Percentiles rank a stretch among this genome's conserved stretches.
These are phyloP conservation scores for Diplodia corticola DNA, from an alignment of 2,329 filamentous ascomycete genomes.

Conservation along the genomic window DNA sequence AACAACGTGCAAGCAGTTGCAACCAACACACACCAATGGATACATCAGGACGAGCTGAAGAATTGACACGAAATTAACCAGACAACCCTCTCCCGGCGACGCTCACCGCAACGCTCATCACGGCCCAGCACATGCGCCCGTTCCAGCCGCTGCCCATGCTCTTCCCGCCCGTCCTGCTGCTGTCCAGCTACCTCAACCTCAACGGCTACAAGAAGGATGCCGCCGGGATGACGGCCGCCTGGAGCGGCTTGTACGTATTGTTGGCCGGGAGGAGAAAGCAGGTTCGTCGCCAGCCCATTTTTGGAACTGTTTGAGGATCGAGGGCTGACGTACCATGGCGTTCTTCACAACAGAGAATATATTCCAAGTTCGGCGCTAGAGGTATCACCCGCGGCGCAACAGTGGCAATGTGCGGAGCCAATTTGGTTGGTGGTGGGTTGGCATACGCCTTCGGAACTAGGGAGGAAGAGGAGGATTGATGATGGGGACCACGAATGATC, in stretches of 20 bases:
- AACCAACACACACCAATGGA: not conserved
- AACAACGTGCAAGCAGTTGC: too few species aligned
- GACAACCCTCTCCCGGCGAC: slow-evolving; percentile 56
- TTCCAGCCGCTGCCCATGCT: slow-evolving; percentile 66
- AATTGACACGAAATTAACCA: not conserved
- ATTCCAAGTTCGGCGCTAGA: slow-evolving; percentile 51
- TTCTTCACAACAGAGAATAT: slow-evolving; percentile 37
- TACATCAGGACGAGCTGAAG: not conserved
- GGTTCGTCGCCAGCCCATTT: slow-evolving; percentile 26
- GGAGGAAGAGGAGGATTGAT: slow-evolving; percentile 32
- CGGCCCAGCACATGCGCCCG: slow-evolving; percentile 66
- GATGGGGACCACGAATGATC: not conserved
- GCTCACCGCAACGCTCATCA: slow-evolving; percentile 64
- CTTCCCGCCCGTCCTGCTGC: slow-evolving; percentile 66
- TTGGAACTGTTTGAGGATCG: not conserved
- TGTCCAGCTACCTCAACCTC: slow-evolving; percentile 66
- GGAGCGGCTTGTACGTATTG: slow-evolving; percentile 66
- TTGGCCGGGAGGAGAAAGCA: slow-evolving; percentile 60
- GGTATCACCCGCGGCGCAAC: slow-evolving; percentile 55
- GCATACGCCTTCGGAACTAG: slow-evolving; percentile 54
- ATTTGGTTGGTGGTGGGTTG: slow-evolving; percentile 53
- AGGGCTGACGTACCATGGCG: not conserved
- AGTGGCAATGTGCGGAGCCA: slow-evolving; percentile 52
- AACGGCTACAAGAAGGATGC: slow-evolving; percentile 62
- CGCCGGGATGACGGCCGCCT: slow-evolving; percentile 64